These are phyloP conservation scores for Elongisporangium senticosum DNA, from an alignment of 352 stramenopile species.

Conservation along the genomic window DNA sequence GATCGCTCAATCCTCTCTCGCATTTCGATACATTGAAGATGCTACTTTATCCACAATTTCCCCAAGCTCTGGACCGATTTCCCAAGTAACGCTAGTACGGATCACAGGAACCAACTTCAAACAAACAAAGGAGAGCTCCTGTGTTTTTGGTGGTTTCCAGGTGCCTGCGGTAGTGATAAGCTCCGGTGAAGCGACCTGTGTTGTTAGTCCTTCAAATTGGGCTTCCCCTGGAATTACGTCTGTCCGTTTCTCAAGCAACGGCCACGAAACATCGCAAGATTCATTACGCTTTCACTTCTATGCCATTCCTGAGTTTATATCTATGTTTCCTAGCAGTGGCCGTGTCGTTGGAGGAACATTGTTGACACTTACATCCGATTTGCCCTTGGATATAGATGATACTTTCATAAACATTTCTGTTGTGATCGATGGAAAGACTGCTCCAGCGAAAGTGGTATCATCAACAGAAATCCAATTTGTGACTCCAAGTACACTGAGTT, in stretches of 20 bases:
- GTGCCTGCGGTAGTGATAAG: conserved; percentile 28
- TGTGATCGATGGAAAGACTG: too few relatives aligned
- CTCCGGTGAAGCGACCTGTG: conserved; percentile 22
- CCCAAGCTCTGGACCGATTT: conserved; percentile 18
- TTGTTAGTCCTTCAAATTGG: conserved; percentile 21
- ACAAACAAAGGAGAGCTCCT: conserved; percentile 15
- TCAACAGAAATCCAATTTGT: too few relatives aligned
- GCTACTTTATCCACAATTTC: conserved; percentile 21
- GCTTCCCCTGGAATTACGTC: neutral
- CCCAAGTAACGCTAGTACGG: conserved; percentile 19
- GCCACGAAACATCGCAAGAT: conserved; percentile 22
- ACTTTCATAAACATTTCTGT: neutral
- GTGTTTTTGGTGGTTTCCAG: conserved; percentile 17
- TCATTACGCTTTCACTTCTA: conserved; percentile 28
- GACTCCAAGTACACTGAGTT: too few relatives aligned
- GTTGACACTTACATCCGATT: conserved; percentile 18
- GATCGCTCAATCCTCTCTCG: conserved; percentile 14
- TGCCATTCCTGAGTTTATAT: conserved; percentile 4
- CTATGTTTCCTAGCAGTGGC: conserved; percentile 7
- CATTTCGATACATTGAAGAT: conserved; percentile 25
- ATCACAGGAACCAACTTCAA: conserved; percentile 25
- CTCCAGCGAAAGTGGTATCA: too few relatives aligned
- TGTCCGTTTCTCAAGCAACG: conserved; percentile 31
- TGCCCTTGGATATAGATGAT: neutral
- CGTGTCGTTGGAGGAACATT: conserved; percentile 19